These are phyloP conservation scores for Spinacia oleracea DNA, from an alignment of 179 eudicot species.

Conservation along the genomic window DNA sequence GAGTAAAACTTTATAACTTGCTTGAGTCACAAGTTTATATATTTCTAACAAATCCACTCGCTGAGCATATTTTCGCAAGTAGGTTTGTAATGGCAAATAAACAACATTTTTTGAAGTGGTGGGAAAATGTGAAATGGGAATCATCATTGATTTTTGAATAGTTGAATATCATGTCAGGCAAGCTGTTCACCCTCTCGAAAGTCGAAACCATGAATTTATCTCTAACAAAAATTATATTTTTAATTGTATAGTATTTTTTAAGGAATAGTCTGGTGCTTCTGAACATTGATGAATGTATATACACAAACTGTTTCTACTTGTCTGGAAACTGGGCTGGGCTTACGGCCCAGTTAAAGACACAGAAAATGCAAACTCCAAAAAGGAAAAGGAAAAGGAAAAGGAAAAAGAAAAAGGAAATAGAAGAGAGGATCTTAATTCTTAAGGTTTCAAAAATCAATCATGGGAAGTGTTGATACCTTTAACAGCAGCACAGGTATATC, in stretches of 20 bases:
- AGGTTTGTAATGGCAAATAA: constrained; percentile 1
- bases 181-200: not conserved
- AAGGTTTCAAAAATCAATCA: not conserved
- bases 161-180: not conserved
- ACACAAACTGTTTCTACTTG: too few relatives aligned
- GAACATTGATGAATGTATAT: too few relatives aligned
- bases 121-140: not conserved
- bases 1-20: not conserved
- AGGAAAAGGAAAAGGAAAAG: too few relatives aligned
- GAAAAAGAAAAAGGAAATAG: too few relatives aligned
- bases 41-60: constrained; percentile 1
- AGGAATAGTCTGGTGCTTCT: not conserved
- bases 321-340: too few relatives aligned
- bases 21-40: not conserved
- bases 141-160: constrained; percentile 7
- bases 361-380: not conserved
- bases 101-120: not conserved
- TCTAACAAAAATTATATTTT: too few relatives aligned
- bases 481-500: constrained; percentile 1
- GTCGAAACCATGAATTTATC: not conserved
- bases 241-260: not conserved
- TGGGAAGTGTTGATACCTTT: not conserved
- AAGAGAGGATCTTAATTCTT: too few relatives aligned
- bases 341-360: not conserved
- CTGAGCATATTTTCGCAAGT: constrained; percentile 17